These are phyloP conservation scores for Mycotypha africana DNA, from an alignment of 371 early-diverging fungal genomes.

Conservation along the genomic window DNA sequence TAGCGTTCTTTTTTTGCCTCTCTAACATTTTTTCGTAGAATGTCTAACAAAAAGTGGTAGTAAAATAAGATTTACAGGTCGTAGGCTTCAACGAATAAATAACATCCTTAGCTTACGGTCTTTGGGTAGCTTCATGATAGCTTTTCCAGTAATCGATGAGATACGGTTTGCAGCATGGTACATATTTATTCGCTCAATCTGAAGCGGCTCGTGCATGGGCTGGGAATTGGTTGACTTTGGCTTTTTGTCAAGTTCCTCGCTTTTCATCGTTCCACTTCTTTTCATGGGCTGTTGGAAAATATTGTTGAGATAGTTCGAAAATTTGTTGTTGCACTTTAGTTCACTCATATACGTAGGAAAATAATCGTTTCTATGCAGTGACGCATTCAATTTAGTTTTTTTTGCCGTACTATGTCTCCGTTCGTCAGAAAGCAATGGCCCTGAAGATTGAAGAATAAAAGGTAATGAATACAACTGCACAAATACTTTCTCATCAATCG, in stretches of 20 bases:
- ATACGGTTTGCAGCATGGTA: too few relatives aligned
- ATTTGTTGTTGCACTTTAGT: too few relatives aligned
- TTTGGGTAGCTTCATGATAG: not conserved
- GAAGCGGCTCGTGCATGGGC: not conserved
- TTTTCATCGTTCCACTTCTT: constrained; percentile 3
- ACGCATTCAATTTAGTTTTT: not conserved
- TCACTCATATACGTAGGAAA: too few relatives aligned
- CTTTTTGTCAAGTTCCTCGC: too few relatives aligned
- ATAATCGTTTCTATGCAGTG: too few relatives aligned
- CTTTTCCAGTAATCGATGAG: not conserved
- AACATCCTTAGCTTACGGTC: not conserved
- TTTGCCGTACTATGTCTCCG: not conserved
- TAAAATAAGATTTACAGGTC: not conserved
- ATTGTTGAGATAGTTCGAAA: too few relatives aligned
- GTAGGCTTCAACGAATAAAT: not conserved
- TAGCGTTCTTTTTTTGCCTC: not conserved
- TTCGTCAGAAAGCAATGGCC: constrained; percentile 1
- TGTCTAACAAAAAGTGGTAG: too few relatives aligned
- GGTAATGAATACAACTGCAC: not conserved
- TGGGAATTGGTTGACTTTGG: too few relatives aligned
- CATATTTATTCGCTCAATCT: too few relatives aligned
- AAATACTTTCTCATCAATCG: not conserved
- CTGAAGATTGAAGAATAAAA: not conserved
- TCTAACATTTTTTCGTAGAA: too few relatives aligned
- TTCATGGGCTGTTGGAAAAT: constrained; percentile 1